Conservation (phyloP, 2,329 filamentous ascomycete genomes). For the Grosmannia penicillata region DNA sequence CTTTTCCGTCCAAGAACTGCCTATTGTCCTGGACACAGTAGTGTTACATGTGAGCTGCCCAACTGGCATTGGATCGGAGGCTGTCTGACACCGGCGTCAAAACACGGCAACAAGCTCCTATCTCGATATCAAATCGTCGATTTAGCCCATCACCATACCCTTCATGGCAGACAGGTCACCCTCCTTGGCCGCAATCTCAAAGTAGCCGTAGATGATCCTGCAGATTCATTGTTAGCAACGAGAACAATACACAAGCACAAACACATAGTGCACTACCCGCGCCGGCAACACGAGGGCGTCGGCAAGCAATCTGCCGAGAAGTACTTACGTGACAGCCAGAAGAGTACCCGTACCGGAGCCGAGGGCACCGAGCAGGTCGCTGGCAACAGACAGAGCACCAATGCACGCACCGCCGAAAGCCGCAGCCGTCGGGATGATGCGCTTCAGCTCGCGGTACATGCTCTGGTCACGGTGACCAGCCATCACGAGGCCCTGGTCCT, state of each 20-base stretch:
- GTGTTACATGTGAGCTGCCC: too few species aligned
- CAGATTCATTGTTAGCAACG: slow-evolving; percentile 20
- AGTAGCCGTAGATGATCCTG: slow-evolving; percentile 98
- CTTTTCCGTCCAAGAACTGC: too few species aligned
- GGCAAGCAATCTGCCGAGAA: neutral
- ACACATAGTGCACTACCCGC: too few species aligned
- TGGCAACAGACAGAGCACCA: slow-evolving; percentile 88
- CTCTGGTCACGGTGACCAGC: slow-evolving; percentile 98
- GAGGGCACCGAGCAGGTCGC: slow-evolving; percentile 88
- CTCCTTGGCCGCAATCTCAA: slow-evolving; percentile 98
- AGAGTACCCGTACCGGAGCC: slow-evolving; percentile 96
- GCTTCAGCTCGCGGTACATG: slow-evolving; percentile 99
- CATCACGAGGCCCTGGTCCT: slow-evolving; percentile 99
- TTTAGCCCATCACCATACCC: slow-evolving; percentile 57
- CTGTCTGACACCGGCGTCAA: too few species aligned
- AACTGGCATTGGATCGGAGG: too few species aligned
- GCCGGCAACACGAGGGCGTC: neutral
- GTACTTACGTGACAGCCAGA: slow-evolving; percentile 88
- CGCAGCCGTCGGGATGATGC: slow-evolving; percentile 93
- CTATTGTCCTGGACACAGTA: too few species aligned
- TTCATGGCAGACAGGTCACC: slow-evolving; percentile 80
- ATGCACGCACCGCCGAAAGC: slow-evolving; percentile 99
- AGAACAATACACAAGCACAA: too few species aligned
- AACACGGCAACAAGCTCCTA: too few species aligned
- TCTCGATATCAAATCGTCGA: too few species aligned